Base-by-base conservation (phyloP, 129 eudicot genomes). In the Pittosporum tobira region DNA sequence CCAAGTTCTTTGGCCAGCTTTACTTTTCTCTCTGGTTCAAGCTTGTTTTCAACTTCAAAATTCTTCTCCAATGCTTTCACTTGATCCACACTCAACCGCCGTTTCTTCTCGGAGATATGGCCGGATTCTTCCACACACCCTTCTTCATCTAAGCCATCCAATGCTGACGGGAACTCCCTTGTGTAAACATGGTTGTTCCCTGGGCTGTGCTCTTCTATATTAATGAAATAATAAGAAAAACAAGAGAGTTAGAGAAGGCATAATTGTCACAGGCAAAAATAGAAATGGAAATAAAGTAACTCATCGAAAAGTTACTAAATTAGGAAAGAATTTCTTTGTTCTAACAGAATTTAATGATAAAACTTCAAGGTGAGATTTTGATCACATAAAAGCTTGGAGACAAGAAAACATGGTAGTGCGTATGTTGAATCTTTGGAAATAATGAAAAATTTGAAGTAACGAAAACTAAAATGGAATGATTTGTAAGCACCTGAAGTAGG, bases 1-100 rank as follows among this genome's bases (percentile, higher is more conserved):
- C 96, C 94, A 62, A 88, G 96, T 34, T 88, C 96, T 50, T 84
- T 91, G 21, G 96, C 96, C 20, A 88, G 75, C 72, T 81, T 84
- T 57, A 84, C 79, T 67, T 88, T 88, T 68, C 96, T 76, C 68
- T 88, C 96, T 1, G 96, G 96, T 45, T 88, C 96, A 22, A 88
- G 77, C 74, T 84, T 88, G 60, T 88, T 88, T 48, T 88, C 96
- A 37, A 81, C 79, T 53, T 88, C 96, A n/a, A 88, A 88, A 65
- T 79, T 81, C 72, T 81, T 88, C 83, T 88, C 96, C 56, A 88
- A 52, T 1, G 96, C 94, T 73, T 84, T 88, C 23, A 88, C 96
- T 65, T 88, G 96, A 21, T 79, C 87, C 9, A 77, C 83, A 44
- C 87, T 79, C 14, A 88, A 53, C 22, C 96, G 68, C 59, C 96